Conservation (phyloP, 108 stramenopile species). For the Parietichytrium sp. region DNA sequence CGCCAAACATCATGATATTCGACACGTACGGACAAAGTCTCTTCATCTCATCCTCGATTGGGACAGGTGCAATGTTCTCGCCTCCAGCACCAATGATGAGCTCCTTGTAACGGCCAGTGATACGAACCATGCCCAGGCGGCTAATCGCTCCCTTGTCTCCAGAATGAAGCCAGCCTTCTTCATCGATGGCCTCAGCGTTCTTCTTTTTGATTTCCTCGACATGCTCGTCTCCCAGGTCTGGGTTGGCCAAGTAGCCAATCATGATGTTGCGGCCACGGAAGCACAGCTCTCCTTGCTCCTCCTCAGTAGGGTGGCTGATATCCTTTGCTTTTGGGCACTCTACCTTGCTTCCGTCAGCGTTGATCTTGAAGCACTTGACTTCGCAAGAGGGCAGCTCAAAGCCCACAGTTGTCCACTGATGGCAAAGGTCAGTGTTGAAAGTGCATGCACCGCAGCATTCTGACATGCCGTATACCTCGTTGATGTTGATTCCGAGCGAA, state of each 20-base stretch:
- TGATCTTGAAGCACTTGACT: neutral
- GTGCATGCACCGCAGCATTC: slow-evolving; percentile 66
- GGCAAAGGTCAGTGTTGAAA: slow-evolving; percentile 36
- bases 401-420: slow-evolving; percentile 45
- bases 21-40: slow-evolving; percentile 51
- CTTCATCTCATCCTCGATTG: slow-evolving; percentile 65
- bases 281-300: slow-evolving; percentile 61
- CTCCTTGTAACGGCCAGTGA: slow-evolving; percentile 55
- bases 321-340: slow-evolving; percentile 9
- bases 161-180: slow-evolving; percentile 67
- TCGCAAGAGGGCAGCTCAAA: neutral
- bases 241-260: slow-evolving; percentile 68
- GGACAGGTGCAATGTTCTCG: slow-evolving; percentile 61
- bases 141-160: slow-evolving; percentile 59
- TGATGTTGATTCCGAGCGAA: slow-evolving; percentile 63
- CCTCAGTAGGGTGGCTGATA: neutral
- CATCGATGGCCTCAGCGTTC: slow-evolving; percentile 64
- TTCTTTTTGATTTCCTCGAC: slow-evolving; percentile 60
- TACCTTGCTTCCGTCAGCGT: slow-evolving; percentile 10
- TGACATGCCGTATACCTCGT: slow-evolving; percentile 65
- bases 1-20: slow-evolving; percentile 63
- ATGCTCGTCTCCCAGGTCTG: slow-evolving; percentile 18
- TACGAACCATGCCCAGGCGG: slow-evolving; percentile 29
- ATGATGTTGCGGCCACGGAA: slow-evolving; percentile 73
- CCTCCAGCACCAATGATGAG: slow-evolving; percentile 62